Base-by-base conservation (phyloP, 257 asterid genomes). In the Scutellaria galericulata region DNA sequence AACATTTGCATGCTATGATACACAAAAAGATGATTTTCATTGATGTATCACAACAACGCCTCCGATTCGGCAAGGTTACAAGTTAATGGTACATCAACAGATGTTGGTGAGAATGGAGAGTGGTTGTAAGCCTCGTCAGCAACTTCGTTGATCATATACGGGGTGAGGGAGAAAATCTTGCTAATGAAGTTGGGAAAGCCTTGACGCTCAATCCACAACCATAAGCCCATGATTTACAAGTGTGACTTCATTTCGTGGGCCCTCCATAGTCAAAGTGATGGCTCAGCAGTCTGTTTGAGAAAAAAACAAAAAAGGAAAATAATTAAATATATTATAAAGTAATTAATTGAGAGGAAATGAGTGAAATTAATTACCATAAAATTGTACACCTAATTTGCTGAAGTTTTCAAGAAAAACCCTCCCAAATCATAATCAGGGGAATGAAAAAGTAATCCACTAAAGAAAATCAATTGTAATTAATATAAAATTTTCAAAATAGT, bases 151-250 rank as follows among this genome's bases (percentile, higher is more conserved):
- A 88, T 74, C 9, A 84, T 6, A 31, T 61, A 12, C 1, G 18
- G 78, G 13, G 87, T 69, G 69, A 80, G 75, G 27, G 81, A 64
- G 51, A 76, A 53, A 56, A 91, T 66, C 64, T 42, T 83, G 61
- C 69, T 41, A 4, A 86, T 63, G 67, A 78, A 10, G 20, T 73
- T 56, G 72, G 66, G 57, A 56, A 59, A 64, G 22, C 86, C 84
- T 2, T 31, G 7, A 9, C 75, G 77, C 72, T 91, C 96, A 13
- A 89, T 27, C 88, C 90, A 89, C 40, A 89, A 52, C 92, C 92
- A 87, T 1, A 89, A 63, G 58, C 86, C 88, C 83, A 91, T 51
- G 39, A 80, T 60, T 48, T 80, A 89, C 15, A 1, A 46, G 46
- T 1, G 82, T 55, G 35, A 83, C 79, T 18, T 58, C 18, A 8